These are phyloP conservation scores for Aspergillus heteromorphus DNA, from an alignment of 495 filamentous ascomycete genomes.

Conservation along the genomic window DNA sequence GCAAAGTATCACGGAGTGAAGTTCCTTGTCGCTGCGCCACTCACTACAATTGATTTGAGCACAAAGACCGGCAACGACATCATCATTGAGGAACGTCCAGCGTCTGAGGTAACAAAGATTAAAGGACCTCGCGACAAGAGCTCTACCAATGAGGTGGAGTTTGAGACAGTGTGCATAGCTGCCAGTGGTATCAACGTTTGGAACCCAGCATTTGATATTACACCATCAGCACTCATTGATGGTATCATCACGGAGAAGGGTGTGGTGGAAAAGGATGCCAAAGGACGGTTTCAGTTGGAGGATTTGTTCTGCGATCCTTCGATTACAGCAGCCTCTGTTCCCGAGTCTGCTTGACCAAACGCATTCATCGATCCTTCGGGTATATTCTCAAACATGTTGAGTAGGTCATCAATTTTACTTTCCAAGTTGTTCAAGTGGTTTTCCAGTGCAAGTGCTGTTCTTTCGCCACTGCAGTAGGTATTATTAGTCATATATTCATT, in stretches of 20 bases:
- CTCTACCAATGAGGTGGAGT: slow-evolving; percentile 42
- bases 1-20: slow-evolving; percentile 83
- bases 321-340: slow-evolving; percentile 1
- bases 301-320: slow-evolving; percentile 39
- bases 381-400: slow-evolving; percentile 32
- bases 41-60: slow-evolving; percentile 84
- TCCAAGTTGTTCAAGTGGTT: slow-evolving; percentile 49
- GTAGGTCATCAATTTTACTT: slow-evolving; percentile 52
- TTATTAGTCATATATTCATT: neutral
- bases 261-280: slow-evolving; percentile 68
- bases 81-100: slow-evolving; percentile 78
- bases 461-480: slow-evolving; percentile 43
- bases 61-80: slow-evolving; percentile 73
- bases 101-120: slow-evolving; percentile 73
- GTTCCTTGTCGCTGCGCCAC: slow-evolving; percentile 91
- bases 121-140: slow-evolving; percentile 60
- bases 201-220: slow-evolving; percentile 97
- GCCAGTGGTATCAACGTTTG: slow-evolving; percentile 78
- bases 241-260: slow-evolving; percentile 91
- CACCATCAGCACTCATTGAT: slow-evolving; percentile 80
- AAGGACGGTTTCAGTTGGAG: slow-evolving; percentile 71
- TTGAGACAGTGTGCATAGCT: slow-evolving; percentile 73
- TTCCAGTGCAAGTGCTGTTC: slow-evolving; percentile 51
- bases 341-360: slow-evolving; percentile 8
- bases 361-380: neutral